Conservation (phyloP, 176 grass and related monocot genomes). For the Dendrocalamus sinicus region DNA sequence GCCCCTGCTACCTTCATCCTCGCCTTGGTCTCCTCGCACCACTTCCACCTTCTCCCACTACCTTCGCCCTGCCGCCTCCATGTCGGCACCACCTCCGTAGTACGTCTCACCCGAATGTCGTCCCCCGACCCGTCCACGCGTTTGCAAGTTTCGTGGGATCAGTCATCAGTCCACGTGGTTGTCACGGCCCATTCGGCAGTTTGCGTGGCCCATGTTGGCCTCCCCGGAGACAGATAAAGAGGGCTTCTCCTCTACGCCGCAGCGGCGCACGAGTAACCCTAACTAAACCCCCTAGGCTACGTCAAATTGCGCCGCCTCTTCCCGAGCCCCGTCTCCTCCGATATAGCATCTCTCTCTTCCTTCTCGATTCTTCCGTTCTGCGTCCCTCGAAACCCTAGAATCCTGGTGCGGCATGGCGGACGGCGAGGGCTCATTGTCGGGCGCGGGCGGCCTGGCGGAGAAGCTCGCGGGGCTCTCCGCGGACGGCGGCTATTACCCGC, state of each 20-base stretch:
- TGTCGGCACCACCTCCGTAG: too few relatives aligned
- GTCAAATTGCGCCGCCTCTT: too few relatives aligned
- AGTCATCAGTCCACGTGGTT: neutral
- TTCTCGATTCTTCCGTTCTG: neutral
- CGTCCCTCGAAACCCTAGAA: slow-evolving; percentile 22
- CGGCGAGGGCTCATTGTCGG: neutral
- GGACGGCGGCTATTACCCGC: slow-evolving; percentile 39
- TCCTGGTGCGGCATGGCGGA: slow-evolving; percentile 46
- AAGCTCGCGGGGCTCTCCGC: slow-evolving; percentile 45
- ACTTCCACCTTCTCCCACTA: too few relatives aligned
- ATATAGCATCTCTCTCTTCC: slow-evolving; percentile 2
- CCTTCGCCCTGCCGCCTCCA: too few relatives aligned
- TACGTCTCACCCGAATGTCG: too few relatives aligned
- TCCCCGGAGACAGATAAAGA: neutral
- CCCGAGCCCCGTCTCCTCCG: neutral
- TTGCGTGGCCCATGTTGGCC: neutral
- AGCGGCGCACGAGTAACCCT: slow-evolving; percentile 31
- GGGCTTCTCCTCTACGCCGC: slow-evolving; percentile 8
- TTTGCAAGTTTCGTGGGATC: neutral
- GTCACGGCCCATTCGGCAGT: neutral
- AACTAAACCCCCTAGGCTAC: slow-evolving; percentile 31
- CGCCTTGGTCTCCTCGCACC: too few relatives aligned
- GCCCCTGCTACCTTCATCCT: too few relatives aligned
- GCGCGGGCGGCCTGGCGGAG: slow-evolving; percentile 37
- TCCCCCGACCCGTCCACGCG: too few relatives aligned